A percentile compares a stretch with the other conserved stretches of the same genome.
Evolutionary conservation across 768 basidiomycete genomes (phyloP).

Genomic region (Mycena polygramma): DNA sequence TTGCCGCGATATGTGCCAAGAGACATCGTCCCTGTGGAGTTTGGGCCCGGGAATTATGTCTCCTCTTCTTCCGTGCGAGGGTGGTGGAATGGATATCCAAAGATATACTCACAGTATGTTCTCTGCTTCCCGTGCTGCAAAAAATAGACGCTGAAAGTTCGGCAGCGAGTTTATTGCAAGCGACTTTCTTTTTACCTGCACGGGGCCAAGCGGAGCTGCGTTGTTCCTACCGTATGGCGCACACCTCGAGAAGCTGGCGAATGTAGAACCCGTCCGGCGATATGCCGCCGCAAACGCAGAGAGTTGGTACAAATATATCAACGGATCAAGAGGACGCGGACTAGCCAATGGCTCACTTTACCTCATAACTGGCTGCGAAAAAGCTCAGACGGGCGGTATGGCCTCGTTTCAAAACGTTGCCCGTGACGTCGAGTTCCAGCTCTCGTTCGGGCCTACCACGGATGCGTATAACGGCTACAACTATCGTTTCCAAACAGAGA

Average conservation of each 20-base stretch:
- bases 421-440: not conserved
- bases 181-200: not conserved
- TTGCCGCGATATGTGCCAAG: not conserved
- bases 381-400: not conserved
- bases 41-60: not conserved
- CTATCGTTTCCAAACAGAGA: not conserved
- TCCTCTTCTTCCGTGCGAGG: not conserved
- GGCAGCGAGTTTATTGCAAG: not conserved
- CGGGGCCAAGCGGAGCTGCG: not conserved
- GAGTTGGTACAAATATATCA: not conserved
- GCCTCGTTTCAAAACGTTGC: conserved; percentile 1
- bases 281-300: not conserved
- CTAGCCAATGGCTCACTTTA: not conserved
- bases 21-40: not conserved
- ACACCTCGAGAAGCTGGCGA: not conserved
- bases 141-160: not conserved
- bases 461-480: not conserved
- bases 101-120: not conserved
- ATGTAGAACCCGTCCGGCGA: not conserved
- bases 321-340: not conserved
- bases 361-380: not conserved
- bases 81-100: not conserved
- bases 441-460: not conserved
- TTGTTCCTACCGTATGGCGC: not conserved
- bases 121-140: not conserved